A percentile compares a stretch with the other conserved stretches of the same genome.
Evolutionary conservation across 352 stramenopile species (phyloP).

Genomic region (Pythium oligandrum): DNA sequence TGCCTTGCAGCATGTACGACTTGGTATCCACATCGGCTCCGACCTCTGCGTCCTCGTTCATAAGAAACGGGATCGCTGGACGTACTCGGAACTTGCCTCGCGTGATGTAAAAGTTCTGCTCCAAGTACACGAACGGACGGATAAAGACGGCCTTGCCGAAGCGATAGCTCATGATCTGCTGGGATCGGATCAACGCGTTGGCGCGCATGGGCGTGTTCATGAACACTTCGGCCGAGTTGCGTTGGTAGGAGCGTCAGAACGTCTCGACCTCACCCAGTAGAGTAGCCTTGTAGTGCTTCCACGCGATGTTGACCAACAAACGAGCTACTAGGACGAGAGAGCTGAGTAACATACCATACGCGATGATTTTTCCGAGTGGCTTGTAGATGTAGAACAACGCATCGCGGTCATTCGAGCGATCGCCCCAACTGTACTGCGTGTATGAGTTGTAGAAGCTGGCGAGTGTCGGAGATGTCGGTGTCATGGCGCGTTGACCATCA

Average conservation of each 20-base stretch:
- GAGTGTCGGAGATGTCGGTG: slow-evolving; percentile 3
- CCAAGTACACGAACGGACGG: slow-evolving; percentile 21
- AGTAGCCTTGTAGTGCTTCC: slow-evolving; percentile 6
- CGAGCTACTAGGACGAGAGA: slow-evolving; percentile 6
- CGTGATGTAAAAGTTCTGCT: slow-evolving; percentile 24
- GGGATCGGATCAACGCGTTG: slow-evolving; percentile 19
- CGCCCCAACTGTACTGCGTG: slow-evolving; percentile 21
- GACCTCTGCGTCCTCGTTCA: slow-evolving; percentile 5
- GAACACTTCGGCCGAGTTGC: slow-evolving; percentile 24
- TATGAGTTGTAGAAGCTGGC: slow-evolving; percentile 18
- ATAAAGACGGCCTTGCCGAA: slow-evolving; percentile 20
- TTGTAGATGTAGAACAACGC: slow-evolving; percentile 12
- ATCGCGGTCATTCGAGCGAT: slow-evolving; percentile 10
- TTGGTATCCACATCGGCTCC: slow-evolving; percentile 12
- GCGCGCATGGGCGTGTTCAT: slow-evolving; percentile 20
- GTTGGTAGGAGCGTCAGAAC: slow-evolving; percentile 20
- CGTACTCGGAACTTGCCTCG: slow-evolving; percentile 13
- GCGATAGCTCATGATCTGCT: slow-evolving; percentile 19
- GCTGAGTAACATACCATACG: slow-evolving; percentile 14
- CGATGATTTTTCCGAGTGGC: slow-evolving; percentile 15
- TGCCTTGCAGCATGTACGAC: slow-evolving; percentile 14
- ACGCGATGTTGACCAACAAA: slow-evolving; percentile 8
- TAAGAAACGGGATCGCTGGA: slow-evolving; percentile 12
- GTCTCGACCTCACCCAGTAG: slow-evolving; percentile 10
- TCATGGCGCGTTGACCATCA: slow-evolving; percentile 16